These are phyloP conservation scores for Carex littledalei DNA, from an alignment of 176 grass and related monocot species.

Conservation along the genomic window DNA sequence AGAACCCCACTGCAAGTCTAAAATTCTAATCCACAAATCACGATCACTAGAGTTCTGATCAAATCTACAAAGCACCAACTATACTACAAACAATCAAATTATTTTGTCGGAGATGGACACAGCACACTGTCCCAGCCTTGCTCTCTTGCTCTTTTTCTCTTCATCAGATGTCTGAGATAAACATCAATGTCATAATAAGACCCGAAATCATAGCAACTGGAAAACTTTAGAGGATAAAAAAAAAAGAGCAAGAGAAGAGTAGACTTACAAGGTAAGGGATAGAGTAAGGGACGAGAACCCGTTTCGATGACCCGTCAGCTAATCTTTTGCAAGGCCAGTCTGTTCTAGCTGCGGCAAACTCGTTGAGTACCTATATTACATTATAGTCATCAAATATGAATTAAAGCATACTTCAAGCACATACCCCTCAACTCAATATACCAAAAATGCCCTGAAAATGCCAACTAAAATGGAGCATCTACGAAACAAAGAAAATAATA, in stretches of 20 bases:
- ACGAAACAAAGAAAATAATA: too few relatives aligned
- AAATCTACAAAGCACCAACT: neutral
- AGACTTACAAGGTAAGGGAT: slow-evolving; percentile 13
- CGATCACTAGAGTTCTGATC: neutral
- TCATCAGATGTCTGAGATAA: slow-evolving; percentile 17
- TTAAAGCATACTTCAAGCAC: neutral
- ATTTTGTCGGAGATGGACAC: slow-evolving; percentile 10
- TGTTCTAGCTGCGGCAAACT: slow-evolving; percentile 38
- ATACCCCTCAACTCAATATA: neutral
- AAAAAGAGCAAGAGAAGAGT: neutral
- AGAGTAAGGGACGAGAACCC: slow-evolving; percentile 65
- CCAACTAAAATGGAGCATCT: neutral
- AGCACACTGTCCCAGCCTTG: neutral
- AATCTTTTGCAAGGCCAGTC: slow-evolving; percentile 55
- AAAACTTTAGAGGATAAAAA: neutral
- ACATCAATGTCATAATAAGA: neutral
- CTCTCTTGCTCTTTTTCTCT: slow-evolving; percentile 7
- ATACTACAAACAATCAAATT: neutral
- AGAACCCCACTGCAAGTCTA: neutral
- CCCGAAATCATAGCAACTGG: neutral
- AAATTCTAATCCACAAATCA: neutral
- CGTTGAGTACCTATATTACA: slow-evolving; percentile 60
- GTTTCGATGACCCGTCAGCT: slow-evolving; percentile 67
- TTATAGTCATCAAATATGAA: slow-evolving; percentile 1
- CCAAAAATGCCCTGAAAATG: neutral